Evolutionary conservation across 176 grass and related monocot genomes (phyloP), one percentile per base, ranked within the genome.

Genomic region (Alopecurus myosuroides): DNA sequence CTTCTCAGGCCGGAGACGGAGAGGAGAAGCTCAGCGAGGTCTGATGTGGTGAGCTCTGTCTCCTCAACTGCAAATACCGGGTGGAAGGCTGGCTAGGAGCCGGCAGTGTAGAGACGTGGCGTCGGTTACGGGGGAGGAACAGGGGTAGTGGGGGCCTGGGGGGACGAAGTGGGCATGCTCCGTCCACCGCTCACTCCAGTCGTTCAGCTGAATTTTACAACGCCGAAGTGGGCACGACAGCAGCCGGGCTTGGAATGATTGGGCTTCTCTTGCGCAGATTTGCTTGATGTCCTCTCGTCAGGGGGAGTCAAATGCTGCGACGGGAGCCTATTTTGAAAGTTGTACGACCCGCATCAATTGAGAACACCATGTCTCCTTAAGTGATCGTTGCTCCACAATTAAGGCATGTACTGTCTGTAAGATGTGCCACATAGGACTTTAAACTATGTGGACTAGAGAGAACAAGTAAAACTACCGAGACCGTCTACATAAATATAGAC

Each of bases 241-340:
- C 87, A 92, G 2, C 89, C 91, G 1, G 89, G n/a, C 12, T 8
- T n/a, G 11, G 68, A 28, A 45, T 45, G 69, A 45, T 72, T 45
- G 62, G 17, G 62, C 31, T 17, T 65, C 35, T 66, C 17, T 35
- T 35, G 61, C 25, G 11, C 14, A 12, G 3, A 58, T 22, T 58
- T 56, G 20, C 8, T 57, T 25, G 22, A 22, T 49, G 20, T 36
- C 3, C 31, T 35, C 30, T 10, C 9, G 17, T 63, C 60, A 63
- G 26, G 8, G 14, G 60, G 28, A 31, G 28, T 31, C 28, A 63
- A 17, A 63, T 29, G 60, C 28, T 31, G 60, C 60, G 60, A 63
- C 28, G 60, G 23, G 55, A 15, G 26, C 56, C 56, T n/a, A n/a
- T n/a, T n/a, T n/a, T n/a, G n/a, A n/a, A n/a, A n/a, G n/a, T n/a